Percentiles rank a stretch among this genome's conserved stretches.
These are phyloP conservation scores for Stromatinia cepivora DNA, from an alignment of 2,329 filamentous ascomycete species.

Conservation along the genomic window DNA sequence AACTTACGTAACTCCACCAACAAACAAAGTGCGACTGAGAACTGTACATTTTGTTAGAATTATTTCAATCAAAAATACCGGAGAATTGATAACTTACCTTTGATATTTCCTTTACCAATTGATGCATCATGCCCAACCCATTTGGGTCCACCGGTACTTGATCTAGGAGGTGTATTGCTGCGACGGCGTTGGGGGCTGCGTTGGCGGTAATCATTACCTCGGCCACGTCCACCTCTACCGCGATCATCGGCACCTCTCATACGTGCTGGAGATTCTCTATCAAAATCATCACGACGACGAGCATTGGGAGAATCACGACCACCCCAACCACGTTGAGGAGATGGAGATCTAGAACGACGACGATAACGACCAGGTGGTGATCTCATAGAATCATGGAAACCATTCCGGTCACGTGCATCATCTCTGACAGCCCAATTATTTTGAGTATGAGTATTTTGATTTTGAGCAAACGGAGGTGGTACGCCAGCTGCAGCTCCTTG, in stretches of 20 bases:
- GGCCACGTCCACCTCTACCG: constrained; percentile 52
- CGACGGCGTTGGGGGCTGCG: constrained; percentile 76
- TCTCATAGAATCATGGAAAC: constrained; percentile 53
- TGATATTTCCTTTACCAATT: constrained; percentile 76
- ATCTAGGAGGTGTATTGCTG: constrained; percentile 57
- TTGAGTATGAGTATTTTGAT: constrained; percentile 41
- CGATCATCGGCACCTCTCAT: constrained; percentile 56
- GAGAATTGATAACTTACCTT: constrained; percentile 49
- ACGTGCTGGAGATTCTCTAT: constrained; percentile 65
- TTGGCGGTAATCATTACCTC: constrained; percentile 76
- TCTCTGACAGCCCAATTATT: constrained; percentile 45
- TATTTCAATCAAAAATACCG: constrained; percentile 7
- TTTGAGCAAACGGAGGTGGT: constrained; percentile 37
- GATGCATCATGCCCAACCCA: constrained; percentile 77
- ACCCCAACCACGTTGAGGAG: constrained; percentile 73
- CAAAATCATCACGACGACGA: constrained; percentile 56
- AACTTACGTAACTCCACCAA: constrained; percentile 87
- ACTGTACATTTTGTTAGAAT: constrained; percentile 51
- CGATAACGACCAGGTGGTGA: constrained; percentile 59
- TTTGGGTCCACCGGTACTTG: constrained; percentile 57
- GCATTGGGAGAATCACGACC: constrained; percentile 56
- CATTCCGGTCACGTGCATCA: constrained; percentile 56
- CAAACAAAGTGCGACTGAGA: constrained; percentile 90
- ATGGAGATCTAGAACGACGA: constrained; percentile 74
- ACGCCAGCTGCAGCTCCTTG: constrained; percentile 35